These are phyloP conservation scores for Echium plantagineum DNA, from an alignment of 257 asterid genomes.

Conservation along the genomic window DNA sequence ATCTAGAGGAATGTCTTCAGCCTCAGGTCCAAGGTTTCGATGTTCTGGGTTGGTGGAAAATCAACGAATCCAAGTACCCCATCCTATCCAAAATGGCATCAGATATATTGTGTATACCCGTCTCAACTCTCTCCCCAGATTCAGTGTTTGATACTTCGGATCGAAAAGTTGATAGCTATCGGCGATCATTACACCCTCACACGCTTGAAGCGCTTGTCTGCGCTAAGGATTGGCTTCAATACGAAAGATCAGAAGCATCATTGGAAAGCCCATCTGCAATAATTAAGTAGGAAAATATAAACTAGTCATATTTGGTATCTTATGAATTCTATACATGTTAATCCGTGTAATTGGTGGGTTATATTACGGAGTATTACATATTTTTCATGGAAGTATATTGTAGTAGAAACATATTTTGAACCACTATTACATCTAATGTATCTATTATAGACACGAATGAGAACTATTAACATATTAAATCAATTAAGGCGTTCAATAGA, in stretches of 20 bases:
- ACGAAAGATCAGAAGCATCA: constrained; percentile 15
- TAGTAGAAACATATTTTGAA: too few relatives aligned
- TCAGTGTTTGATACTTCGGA: constrained; percentile 42
- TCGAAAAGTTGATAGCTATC: constrained; percentile 30
- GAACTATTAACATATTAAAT: too few relatives aligned
- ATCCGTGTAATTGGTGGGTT: too few relatives aligned
- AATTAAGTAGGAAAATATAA: background rate
- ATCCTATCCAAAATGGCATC: constrained; percentile 60
- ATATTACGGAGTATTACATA: too few relatives aligned
- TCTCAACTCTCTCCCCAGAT: constrained; percentile 41
- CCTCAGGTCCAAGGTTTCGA: constrained; percentile 70
- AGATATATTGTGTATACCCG: constrained; percentile 64
- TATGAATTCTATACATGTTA: too few relatives aligned
- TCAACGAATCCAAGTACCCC: constrained; percentile 41
- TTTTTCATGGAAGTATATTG: background rate
- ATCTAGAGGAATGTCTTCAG: constrained; percentile 43
- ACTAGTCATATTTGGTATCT: background rate
- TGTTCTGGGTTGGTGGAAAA: constrained; percentile 84
- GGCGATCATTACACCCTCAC: constrained; percentile 36
- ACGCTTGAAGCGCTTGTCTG: constrained; percentile 58
- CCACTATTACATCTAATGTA: too few relatives aligned
- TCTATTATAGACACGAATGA: too few relatives aligned
- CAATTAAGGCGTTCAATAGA: too few relatives aligned
- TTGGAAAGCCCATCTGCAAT: background rate
- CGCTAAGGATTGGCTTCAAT: constrained; percentile 72